Conservation (phyloP, 257 asterid genomes). For the Verbena officinalis region DNA sequence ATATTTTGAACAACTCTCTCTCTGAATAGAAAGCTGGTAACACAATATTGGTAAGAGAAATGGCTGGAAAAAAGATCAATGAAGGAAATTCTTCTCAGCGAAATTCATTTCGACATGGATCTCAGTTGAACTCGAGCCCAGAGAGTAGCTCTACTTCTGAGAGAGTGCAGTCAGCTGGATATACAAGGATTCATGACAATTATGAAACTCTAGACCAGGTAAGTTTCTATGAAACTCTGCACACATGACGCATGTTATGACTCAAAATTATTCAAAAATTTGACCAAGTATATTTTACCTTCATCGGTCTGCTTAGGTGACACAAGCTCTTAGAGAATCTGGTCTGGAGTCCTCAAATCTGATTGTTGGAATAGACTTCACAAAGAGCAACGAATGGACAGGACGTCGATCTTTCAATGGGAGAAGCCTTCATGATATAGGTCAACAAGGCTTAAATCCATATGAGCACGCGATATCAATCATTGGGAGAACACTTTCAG, state of each 20-base stretch:
- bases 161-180: slow-evolving; percentile 42
- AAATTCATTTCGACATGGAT: slow-evolving; percentile 11
- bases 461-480: slow-evolving; percentile 89
- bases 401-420: slow-evolving; percentile 64
- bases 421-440: slow-evolving; percentile 64
- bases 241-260: no score
- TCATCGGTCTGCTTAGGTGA: slow-evolving; percentile 44
- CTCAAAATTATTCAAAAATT: not conserved
- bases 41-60: slow-evolving; percentile 13
- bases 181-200: slow-evolving; percentile 57
- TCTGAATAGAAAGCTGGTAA: not conserved
- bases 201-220: slow-evolving; percentile 73
- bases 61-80: slow-evolving; percentile 43
- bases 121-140: slow-evolving; percentile 24
- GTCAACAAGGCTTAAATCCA: slow-evolving; percentile 60
- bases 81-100: not conserved
- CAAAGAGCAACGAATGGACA: slow-evolving; percentile 94
- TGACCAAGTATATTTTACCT: not conserved
- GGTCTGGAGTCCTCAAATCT: slow-evolving; percentile 93
- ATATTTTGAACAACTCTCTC: no score
- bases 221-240: not conserved
- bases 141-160: slow-evolving; percentile 22
- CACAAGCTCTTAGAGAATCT: slow-evolving; percentile 66
- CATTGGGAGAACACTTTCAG: slow-evolving; percentile 79
- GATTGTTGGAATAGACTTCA: slow-evolving; percentile 91